Evolutionary conservation across 139 green algal genomes (phyloP), one percentile per base, ranked within the genome.

Genomic region (Volvox africanus): DNA sequence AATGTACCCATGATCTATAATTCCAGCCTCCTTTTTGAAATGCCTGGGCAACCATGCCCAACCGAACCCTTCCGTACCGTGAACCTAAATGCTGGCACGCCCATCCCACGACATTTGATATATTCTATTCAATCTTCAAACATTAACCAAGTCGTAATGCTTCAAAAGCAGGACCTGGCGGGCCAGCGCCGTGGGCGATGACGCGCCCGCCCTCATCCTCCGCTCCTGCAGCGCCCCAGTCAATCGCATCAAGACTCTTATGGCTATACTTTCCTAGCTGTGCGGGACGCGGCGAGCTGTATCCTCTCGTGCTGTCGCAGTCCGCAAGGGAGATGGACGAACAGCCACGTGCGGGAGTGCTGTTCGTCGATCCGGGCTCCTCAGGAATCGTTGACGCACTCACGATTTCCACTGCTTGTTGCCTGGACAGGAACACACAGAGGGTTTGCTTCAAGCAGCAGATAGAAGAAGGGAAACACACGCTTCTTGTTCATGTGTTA

Each of bases 271-370:
- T 30, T 28, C 68, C 84, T 5, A 26, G 35, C 1, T n/a, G 67
- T 22, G 12, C 32, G 20, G 32, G 24, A 3, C n/a, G 26, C 36
- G 65, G 65, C 65, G 82, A 36, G 33, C 65, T 65, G 62, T 75
- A 12, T 16, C 65, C 62, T 21, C 62, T 14, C 21, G 82, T 21
- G 9, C 19, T 76, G 30, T 22, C 30, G 32, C 61, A 80, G 36
- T 89, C 84, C 36, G 84, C 69, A 1, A 89, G 69, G 24, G 85
- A 89, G 44, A 50, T 33, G n/a, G n/a, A 50, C 22, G 69, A 82
- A 30, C 30, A 36, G 71, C 85, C 85, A n/a, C 85, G 69, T 30
- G 62, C 17, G 17, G 85, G 85, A 18, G 33, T 82, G n/a, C 55
- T 44, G 2, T 22, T 44, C 6, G 37, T 22, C 44, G 85, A 89